A percentile compares a stretch with the other conserved stretches of the same genome.
Conservation (phyloP, 108 stramenopile genomes). For the Pseudonitzschia delicatissima region DNA sequence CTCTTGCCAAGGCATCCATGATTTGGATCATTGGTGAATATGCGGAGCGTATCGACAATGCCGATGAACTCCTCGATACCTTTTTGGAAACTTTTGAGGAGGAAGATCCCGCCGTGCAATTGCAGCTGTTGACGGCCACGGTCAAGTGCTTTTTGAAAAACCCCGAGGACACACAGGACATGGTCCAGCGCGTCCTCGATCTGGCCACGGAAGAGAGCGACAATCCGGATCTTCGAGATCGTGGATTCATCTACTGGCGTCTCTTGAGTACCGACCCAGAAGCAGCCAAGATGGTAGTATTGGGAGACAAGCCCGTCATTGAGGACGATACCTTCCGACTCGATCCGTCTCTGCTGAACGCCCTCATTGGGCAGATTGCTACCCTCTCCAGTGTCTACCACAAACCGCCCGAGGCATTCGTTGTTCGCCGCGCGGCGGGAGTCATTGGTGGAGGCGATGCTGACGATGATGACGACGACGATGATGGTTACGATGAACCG, state of each 20-base stretch:
- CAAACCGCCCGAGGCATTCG: constrained; percentile 99
- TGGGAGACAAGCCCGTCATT: constrained; percentile 98
- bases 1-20: constrained; percentile 97
- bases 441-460: constrained; percentile 51
- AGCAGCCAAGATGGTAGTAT: constrained; percentile 96
- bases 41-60: constrained; percentile 99
- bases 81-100: constrained; percentile 97
- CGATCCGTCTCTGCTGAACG: constrained; percentile 90
- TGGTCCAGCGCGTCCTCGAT: constrained; percentile 96
- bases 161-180: constrained; percentile 96
- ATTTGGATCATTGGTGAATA: constrained; percentile 99
- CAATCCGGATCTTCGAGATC: constrained; percentile 98
- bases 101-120: constrained; percentile 94
- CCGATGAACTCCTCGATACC: constrained; percentile 96
- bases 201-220: constrained; percentile 98
- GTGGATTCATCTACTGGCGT: constrained; percentile 99
- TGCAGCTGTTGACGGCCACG: constrained; percentile 97
- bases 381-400: constrained; percentile 96
- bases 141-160: constrained; percentile 99
- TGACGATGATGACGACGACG: constrained; percentile 74
- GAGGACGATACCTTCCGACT: constrained; percentile 96
- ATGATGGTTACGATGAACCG: constrained; percentile 75
- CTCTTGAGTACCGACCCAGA: constrained; percentile 95
- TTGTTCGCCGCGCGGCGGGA: constrained; percentile 77
- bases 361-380: constrained; percentile 91